A percentile compares a stretch with the other conserved stretches of the same genome.
Evolutionary conservation across 768 basidiomycete species (phyloP).

Genomic region (Xerocomellus amylosporus): DNA sequence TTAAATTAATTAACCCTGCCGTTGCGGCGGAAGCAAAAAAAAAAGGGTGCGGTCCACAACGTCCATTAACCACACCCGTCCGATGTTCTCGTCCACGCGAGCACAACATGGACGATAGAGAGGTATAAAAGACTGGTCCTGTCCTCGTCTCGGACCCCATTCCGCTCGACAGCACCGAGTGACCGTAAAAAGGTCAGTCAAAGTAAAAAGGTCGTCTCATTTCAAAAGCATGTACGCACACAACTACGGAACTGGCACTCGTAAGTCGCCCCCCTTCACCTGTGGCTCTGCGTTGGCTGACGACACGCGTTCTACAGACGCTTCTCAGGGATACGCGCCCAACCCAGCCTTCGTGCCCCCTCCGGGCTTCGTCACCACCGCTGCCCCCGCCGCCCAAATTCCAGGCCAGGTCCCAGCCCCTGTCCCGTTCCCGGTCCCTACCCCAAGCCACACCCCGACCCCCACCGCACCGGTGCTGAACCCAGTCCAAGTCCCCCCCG

Average conservation of each 20-base stretch:
- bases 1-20: slow-evolving; percentile 9
- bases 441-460: not conserved
- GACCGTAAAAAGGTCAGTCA: too few relatives aligned
- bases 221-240: slow-evolving; percentile 4
- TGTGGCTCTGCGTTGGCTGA: not conserved
- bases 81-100: slow-evolving; percentile 10
- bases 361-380: not conserved
- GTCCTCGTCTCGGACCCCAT: not conserved
- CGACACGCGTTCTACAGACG: not conserved
- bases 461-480: slow-evolving; percentile 3
- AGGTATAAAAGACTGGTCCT: slow-evolving; percentile 5
- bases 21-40: slow-evolving; percentile 4
- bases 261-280: not conserved
- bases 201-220: not conserved
- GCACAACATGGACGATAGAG: not conserved
- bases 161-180: not conserved
- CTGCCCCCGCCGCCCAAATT: not conserved
- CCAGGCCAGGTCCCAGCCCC: not conserved
- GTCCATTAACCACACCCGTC: not conserved
- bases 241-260: not conserved
- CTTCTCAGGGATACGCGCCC: not conserved
- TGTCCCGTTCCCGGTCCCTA: not conserved
- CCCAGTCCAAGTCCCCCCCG: slow-evolving; percentile 16
- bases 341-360: not conserved
- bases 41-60: not conserved